Conservation (phyloP, 2,329 filamentous ascomycete genomes). For the Colletotrichum tropicale region DNA sequence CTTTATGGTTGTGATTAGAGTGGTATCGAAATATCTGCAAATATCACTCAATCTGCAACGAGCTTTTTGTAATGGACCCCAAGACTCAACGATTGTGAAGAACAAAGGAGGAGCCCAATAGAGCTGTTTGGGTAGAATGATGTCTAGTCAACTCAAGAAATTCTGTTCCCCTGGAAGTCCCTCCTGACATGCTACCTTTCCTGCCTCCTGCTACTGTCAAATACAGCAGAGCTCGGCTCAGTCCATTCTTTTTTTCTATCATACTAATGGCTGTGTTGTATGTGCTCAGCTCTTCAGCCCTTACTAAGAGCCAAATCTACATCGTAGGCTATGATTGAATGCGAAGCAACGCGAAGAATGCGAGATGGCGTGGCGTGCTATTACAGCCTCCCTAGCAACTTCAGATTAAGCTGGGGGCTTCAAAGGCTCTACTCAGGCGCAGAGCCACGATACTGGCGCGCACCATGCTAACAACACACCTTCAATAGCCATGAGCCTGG, state of each 20-base stretch:
- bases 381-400: background rate
- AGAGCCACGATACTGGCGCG: background rate
- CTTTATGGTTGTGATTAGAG: too few species aligned
- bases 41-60: too few species aligned
- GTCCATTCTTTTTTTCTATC: background rate
- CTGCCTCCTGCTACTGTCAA: too few species aligned
- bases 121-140: too few species aligned
- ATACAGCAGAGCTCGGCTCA: too few species aligned
- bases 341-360: background rate
- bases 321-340: background rate
- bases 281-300: background rate
- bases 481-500: background rate
- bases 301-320: background rate
- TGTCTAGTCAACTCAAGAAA: too few species aligned
- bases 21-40: too few species aligned
- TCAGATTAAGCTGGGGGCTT: background rate
- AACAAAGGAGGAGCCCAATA: too few species aligned
- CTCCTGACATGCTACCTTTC: too few species aligned
- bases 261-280: rapidly evolving
- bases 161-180: too few species aligned
- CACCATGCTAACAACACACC: background rate
- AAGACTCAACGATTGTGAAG: too few species aligned
- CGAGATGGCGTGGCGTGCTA: background rate
- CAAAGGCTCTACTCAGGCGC: background rate
- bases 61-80: too few species aligned